Evolutionary conservation across 306 rosid species (phyloP), one percentile per base, ranked within the genome.

Genomic region (Quercus wislizeni): DNA sequence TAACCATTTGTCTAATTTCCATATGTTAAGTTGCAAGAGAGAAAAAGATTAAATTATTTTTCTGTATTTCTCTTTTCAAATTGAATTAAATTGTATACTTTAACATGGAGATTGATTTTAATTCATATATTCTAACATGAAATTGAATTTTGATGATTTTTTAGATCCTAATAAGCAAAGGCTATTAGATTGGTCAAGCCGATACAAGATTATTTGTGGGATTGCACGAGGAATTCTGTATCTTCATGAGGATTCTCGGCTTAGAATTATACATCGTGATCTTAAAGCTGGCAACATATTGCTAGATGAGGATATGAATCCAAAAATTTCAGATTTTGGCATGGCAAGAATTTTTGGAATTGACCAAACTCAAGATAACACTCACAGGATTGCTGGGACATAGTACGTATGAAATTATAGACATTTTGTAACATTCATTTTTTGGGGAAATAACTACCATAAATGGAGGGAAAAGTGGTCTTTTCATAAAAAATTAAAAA

Each of bases 281-380:
- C 59, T 87, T 3, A 87, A 87, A 67, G 81, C 85, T 1, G 79
- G 87, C 9, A 87, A 85, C 71, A 55, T 87, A 5, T 58, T 87
- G 5, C 18, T 87, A 77, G 85, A 85, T 13, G 33, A 33, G 5
- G 75, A 80, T 5, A 76, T 84, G 85, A 77, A 82, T 17, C 82
- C 82, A 5, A 87, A 87, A 82, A 80, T 87, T 0, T 87, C 85
- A 19, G 85, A 87, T 78, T 87, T 87, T 82, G 88, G 88, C 5
- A 80, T 82, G 80, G 87, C 86, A 3, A 80, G 73, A 56, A 82
- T 87, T 59, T 72, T 79, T 63, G 46, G 14, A 17, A 58, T 17
- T 7, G 85, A 80, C 64, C 73, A 82, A 77, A 63, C 6, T 27
- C 71, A 57, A 43, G 88, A 41, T 51, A 84, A 35, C 2, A 84